These are phyloP conservation scores for Lentinula guzmanii DNA, from an alignment of 768 basidiomycete genomes.

Conservation along the genomic window DNA sequence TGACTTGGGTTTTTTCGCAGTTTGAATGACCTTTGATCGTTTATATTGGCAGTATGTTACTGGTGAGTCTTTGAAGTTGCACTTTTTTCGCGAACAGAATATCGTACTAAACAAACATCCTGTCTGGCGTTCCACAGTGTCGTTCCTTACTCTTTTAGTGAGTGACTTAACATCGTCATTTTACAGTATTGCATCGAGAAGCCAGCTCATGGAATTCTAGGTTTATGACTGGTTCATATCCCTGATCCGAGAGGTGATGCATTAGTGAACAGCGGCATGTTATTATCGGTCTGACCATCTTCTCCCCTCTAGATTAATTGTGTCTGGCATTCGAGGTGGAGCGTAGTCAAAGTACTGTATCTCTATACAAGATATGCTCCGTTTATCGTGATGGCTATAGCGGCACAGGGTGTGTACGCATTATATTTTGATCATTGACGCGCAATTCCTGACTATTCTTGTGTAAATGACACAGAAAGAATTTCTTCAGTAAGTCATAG, in stretches of 20 bases:
- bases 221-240: constrained; percentile 4
- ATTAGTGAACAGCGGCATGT: neutral
- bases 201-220: neutral
- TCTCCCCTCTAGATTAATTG: neutral
- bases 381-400: neutral
- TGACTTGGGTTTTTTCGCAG: neutral
- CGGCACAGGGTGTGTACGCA: neutral
- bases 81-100: too few species aligned
- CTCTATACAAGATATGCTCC: neutral
- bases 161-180: neutral
- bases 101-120: neutral
- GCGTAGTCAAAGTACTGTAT: neutral
- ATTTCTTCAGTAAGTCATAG: neutral
- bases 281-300: neutral
- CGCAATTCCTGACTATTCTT: too few species aligned
- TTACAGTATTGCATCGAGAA: neutral
- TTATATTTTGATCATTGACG: neutral
- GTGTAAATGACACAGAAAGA: neutral
- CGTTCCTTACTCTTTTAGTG: constrained; percentile 1
- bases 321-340: neutral
- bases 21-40: neutral
- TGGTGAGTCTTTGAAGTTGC: neutral
- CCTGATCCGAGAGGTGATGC: neutral
- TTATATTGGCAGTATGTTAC: neutral
- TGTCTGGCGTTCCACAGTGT: neutral